Conservation (phyloP, 495 filamentous ascomycete species). For the Penicillium odoratum region DNA sequence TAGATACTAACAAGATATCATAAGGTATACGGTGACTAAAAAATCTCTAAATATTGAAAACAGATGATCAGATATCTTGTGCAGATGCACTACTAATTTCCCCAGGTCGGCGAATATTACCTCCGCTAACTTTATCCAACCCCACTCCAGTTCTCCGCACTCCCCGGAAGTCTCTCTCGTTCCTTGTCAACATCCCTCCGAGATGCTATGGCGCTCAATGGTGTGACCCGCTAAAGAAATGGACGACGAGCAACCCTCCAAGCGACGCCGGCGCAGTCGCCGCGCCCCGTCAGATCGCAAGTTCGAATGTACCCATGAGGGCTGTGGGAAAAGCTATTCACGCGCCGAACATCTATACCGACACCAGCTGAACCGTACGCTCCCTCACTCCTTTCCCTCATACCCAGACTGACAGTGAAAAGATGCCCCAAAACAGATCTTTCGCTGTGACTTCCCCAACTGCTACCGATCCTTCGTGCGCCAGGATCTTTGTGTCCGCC, state of each 20-base stretch:
- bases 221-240: constrained; percentile 22
- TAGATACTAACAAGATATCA: too few relatives aligned
- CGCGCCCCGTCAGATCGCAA: constrained; percentile 87
- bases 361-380: constrained; percentile 91
- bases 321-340: constrained; percentile 94
- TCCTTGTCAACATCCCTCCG: neutral
- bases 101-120: constrained; percentile 9
- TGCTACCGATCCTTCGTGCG: constrained; percentile 90
- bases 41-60: too few relatives aligned
- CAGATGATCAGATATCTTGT: neutral
- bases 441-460: constrained; percentile 89
- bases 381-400: neutral
- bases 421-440: constrained; percentile 91
- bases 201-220: constrained; percentile 26
- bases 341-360: constrained; percentile 95
- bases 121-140: constrained; percentile 11
- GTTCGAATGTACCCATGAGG: constrained; percentile 86
- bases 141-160: constrained; percentile 14
- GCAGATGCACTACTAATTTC: neutral
- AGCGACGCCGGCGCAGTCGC: constrained; percentile 46
- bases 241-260: constrained; percentile 29
- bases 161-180: constrained; percentile 4
- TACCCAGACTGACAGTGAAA: constrained; percentile 5
- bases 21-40: too few relatives aligned
- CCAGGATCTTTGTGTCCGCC: constrained; percentile 89